Base-by-base conservation (phyloP, 179 eudicot species). In the Silene noctiflora region DNA sequence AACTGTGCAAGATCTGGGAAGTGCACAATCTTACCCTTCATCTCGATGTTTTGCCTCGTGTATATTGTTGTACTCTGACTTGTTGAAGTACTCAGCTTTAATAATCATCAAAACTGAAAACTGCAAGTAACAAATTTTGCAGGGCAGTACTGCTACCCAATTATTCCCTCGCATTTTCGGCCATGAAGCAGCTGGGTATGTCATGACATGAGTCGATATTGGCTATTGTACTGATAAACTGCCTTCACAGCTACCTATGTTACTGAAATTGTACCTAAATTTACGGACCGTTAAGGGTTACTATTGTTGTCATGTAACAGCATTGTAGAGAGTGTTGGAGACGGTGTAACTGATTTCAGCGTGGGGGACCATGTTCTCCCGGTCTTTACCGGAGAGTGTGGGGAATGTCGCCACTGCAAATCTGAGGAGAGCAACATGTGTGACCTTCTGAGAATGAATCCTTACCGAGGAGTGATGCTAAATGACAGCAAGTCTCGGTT, bases 121-220 rank as follows among this genome's bases (percentile, higher is more conserved):
- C 7, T 46, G 24, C 29, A 1, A 27, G 51, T 20, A 8, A 16
- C 24, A 4, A 25, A 67, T 61, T 25, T 8, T 79, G 77, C 77
- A 83, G 85, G 85, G 85, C 51, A 79, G 83, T 74, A 5, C 85
- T 9, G 75, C 67, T 17, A 79, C 84, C 19, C 88, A 84, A 16
- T 59, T 86, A 70, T 86, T 84, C 65, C 89, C 89, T 39, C 82
- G 86, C 61, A 86, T 86, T 31, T 79, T 86, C 25, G 89, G 89
- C 42, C 89, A 86, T 75, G 89, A 86, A 75, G 89, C 89, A 60
- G 75, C 84, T 4, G 89, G 89, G 89, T 83, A 82, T 55, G 79
- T 48, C 70, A 1, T 66, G 42, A 19, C 39, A 14, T 11, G 20
- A 24, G 21, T 24, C 5, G 17, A 11, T 51, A 51, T 39, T 1